Conservation (phyloP, 495 filamentous ascomycete genomes). For the Jackrogersella multiformis region DNA sequence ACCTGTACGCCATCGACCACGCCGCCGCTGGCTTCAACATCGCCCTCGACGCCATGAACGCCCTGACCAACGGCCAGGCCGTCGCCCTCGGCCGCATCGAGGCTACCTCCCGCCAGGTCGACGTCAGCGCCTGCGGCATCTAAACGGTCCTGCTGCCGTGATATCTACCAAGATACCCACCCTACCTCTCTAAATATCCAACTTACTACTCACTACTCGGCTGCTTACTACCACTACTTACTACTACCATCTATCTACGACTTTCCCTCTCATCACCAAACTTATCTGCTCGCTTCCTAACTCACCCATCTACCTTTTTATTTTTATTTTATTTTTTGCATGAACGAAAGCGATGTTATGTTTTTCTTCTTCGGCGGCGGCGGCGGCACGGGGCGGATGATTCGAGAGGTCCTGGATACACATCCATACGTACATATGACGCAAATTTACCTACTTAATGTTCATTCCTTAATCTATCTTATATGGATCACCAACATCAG, state of each 20-base stretch:
- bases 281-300: no score
- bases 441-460: constrained; percentile 37
- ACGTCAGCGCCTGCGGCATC: constrained; percentile 53
- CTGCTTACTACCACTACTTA: no score
- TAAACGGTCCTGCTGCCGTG: not conserved
- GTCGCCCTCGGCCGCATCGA: constrained; percentile 43
- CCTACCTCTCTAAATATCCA: not conserved
- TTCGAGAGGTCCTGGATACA: no score
- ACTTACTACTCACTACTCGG: not conserved
- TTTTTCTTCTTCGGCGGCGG: not conserved
- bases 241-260: no score
- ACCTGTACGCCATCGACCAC: constrained; percentile 74
- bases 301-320: not conserved
- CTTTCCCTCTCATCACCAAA: no score
- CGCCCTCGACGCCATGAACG: constrained; percentile 70
- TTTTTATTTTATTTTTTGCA: not conserved
- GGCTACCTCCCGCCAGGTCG: constrained; percentile 55
- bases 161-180: not conserved
- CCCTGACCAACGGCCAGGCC: constrained; percentile 62
- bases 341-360: not conserved
- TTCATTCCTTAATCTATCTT: constrained; percentile 33
- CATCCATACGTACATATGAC: no score
- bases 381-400: not conserved
- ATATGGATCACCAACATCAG: not conserved
- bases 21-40: constrained; percentile 70